phyloP scores from a whole-genome alignment of 2,329 filamentous ascomycete species.

The Nectriaceae sp. region DNA sequence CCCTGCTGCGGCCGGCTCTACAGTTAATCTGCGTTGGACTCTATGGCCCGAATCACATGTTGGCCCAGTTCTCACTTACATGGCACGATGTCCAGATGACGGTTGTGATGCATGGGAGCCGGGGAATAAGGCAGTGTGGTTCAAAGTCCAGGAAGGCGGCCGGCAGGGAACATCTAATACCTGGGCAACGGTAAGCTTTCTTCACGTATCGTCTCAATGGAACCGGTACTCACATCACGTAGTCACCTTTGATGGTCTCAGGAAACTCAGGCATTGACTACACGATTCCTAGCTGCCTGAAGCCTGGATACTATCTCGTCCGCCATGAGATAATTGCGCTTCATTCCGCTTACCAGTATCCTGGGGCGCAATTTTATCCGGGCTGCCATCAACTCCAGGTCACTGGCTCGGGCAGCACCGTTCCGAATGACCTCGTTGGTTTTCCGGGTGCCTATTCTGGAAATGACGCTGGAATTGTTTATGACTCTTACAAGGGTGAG shows the following conservation, averaged over 20 bases:
- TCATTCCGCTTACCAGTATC: constrained; percentile 49
- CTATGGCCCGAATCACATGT: constrained; percentile 51
- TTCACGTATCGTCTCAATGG: not conserved
- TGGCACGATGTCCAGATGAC: constrained; percentile 57
- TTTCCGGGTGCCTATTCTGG: constrained; percentile 57
- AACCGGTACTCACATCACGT: not conserved
- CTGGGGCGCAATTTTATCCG: constrained; percentile 59
- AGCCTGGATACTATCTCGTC: constrained; percentile 57
- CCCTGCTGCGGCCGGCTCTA: constrained; percentile 52
- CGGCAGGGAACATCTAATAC: constrained; percentile 50
- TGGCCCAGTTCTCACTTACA: constrained; percentile 59
- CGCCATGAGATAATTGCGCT: constrained; percentile 60
- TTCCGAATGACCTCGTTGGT: constrained; percentile 43
- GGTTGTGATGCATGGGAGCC: constrained; percentile 53
- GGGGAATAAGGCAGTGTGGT: constrained; percentile 53
- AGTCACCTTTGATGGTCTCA: constrained; percentile 47
- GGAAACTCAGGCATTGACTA: constrained; percentile 48
- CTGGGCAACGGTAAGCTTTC: constrained; percentile 44
- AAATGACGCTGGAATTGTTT: constrained; percentile 53
- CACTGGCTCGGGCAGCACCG: constrained; percentile 47
- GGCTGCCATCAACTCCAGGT: constrained; percentile 60
- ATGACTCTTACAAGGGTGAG: constrained; percentile 51
- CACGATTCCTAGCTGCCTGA: constrained; percentile 55
- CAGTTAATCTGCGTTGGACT: constrained; percentile 57
- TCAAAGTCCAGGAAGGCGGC: constrained; percentile 54